Percentiles rank a stretch among this genome's conserved stretches.
Conservation (phyloP, 257 asterid species). For the Primulina huaijiensis region DNA sequence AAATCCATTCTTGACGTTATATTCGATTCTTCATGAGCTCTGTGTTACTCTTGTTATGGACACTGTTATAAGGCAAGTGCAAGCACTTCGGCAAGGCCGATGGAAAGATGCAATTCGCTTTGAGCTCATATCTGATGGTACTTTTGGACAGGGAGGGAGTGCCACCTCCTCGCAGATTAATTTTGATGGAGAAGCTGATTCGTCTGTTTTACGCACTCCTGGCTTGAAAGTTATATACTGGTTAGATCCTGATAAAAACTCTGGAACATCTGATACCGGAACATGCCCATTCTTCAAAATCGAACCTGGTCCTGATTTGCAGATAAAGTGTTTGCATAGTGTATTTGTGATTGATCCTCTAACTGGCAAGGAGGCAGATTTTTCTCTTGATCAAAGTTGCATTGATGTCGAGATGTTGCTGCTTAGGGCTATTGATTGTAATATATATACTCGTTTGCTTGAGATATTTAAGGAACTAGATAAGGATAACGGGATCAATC, state of each 20-base stretch:
- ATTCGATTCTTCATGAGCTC: conserved; percentile 86
- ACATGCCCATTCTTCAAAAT: conserved; percentile 73
- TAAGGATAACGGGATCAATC: conserved; percentile 66
- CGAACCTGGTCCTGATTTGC: conserved; percentile 90
- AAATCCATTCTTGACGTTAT: conserved; percentile 68
- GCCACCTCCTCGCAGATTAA: conserved; percentile 43
- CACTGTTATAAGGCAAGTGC: conserved; percentile 94
- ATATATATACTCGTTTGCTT: conserved; percentile 85
- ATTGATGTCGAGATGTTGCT: conserved; percentile 85
- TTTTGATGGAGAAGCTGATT: conserved; percentile 84
- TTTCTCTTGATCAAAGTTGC: conserved; percentile 71
- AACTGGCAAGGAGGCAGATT: conserved; percentile 79
- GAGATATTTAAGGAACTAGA: conserved; percentile 85
- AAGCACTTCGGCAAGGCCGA: conserved; percentile 81
- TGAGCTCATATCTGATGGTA: conserved; percentile 91
- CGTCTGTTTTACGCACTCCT: conserved; percentile 77
- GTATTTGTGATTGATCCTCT: conserved; percentile 86
- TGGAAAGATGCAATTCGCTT: conserved; percentile 98
- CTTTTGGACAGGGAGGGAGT: conserved; percentile 63
- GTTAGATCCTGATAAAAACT: conserved; percentile 80
- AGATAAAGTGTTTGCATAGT: conserved; percentile 86
- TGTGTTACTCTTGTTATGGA: conserved; percentile 96
- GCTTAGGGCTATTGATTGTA: conserved; percentile 83
- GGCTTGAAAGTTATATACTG: conserved; percentile 91
- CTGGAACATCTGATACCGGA: conserved; percentile 60